Percentiles rank a stretch among this genome's conserved stretches.
Evolutionary conservation across 176 grass and related monocot genomes (phyloP).

Genomic region (Ananas comosus): DNA sequence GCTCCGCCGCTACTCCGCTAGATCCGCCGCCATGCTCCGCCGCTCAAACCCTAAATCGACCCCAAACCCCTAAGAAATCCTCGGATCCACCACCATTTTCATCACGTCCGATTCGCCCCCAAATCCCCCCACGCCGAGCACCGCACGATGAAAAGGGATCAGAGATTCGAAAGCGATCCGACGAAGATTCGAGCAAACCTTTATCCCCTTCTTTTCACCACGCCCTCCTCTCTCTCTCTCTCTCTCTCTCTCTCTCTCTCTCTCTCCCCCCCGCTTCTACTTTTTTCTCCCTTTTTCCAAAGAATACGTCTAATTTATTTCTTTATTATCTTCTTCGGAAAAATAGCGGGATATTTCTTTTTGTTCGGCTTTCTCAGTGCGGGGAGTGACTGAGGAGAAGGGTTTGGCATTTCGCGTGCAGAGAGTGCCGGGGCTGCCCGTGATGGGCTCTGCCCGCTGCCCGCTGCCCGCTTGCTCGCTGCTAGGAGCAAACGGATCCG

Average conservation of each 20-base stretch:
- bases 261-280: neutral
- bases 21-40: conserved; percentile 19
- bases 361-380: neutral
- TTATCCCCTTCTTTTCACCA: conserved; percentile 13
- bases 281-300: conserved; percentile 14
- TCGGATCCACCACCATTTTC: conserved; percentile 36
- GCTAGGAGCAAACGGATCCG: neutral
- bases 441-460: neutral
- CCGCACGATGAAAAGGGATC: neutral
- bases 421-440: conserved; percentile 4
- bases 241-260: conserved; percentile 20
- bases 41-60: neutral
- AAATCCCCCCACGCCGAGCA: neutral
- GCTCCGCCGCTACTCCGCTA: conserved; percentile 10
- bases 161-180: conserved; percentile 18
- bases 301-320: neutral
- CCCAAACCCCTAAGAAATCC: conserved; percentile 27
- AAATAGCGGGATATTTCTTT: conserved; percentile 3
- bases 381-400: conserved; percentile 4
- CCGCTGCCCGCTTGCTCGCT: conserved; percentile 5
- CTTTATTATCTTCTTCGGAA: neutral
- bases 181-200: conserved; percentile 21
- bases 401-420: conserved; percentile 20
- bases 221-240: neutral
- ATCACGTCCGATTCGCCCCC: conserved; percentile 6